Evolutionary conservation across 2,329 filamentous ascomycete genomes (phyloP).

Genomic region (Malbranchea zuffiana): DNA sequence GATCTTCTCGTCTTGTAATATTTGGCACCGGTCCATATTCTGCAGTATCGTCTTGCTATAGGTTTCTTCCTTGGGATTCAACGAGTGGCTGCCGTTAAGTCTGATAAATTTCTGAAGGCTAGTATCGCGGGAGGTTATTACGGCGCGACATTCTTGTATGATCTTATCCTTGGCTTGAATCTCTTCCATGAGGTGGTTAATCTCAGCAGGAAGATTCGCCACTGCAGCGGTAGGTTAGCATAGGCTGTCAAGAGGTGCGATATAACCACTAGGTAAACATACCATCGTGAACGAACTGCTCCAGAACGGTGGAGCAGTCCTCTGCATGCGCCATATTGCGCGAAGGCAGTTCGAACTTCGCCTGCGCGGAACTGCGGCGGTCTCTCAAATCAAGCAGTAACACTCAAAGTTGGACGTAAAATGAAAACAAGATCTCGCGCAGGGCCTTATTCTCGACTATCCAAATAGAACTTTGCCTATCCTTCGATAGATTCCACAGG

Average conservation of each 20-base stretch:
- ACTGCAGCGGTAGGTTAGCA: constrained; percentile 20
- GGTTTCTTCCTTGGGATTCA: constrained; percentile 53
- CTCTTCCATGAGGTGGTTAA: constrained; percentile 55
- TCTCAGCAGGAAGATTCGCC: constrained; percentile 52
- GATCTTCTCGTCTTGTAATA: constrained; percentile 53
- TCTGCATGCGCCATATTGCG: constrained; percentile 41
- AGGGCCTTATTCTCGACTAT: too few relatives aligned
- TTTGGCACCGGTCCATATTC: constrained; percentile 47
- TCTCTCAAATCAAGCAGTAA: too few relatives aligned
- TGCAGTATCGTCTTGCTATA: constrained; percentile 48
- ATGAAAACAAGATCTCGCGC: too few relatives aligned
- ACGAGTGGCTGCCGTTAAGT: constrained; percentile 48
- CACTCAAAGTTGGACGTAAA: too few relatives aligned
- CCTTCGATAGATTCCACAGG: too few relatives aligned
- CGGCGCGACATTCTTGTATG: constrained; percentile 46
- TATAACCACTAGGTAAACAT: constrained; percentile 10
- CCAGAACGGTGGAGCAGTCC: constrained; percentile 52
- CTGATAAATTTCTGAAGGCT: constrained; percentile 58
- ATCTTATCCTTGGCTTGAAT: constrained; percentile 54
- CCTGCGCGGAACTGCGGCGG: too few relatives aligned
- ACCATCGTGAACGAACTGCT: constrained; percentile 57
- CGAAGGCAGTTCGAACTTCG: too few relatives aligned
- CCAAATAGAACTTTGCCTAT: too few relatives aligned
- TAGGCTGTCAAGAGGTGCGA: neutral
- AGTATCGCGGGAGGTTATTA: constrained; percentile 48